Base-by-base conservation (phyloP, 257 asterid species). In the Fraxinus americana region DNA sequence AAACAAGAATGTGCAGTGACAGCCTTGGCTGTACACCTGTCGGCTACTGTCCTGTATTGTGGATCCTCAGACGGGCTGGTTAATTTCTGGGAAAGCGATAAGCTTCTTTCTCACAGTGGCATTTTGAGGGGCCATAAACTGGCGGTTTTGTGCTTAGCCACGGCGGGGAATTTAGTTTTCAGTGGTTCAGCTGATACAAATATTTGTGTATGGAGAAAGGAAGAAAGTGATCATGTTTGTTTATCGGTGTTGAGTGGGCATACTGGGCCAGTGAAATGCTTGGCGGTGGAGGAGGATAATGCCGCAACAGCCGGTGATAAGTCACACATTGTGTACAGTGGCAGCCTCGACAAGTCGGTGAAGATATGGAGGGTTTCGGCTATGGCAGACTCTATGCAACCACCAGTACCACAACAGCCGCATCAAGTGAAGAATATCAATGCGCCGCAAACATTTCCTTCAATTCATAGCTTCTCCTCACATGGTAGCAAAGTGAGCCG, bases 1-100 rank as follows among this genome's bases (percentile, higher is more conserved):
- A 95, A 92, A 76, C 98, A 95, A 78, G 99, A 95, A 76, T 92
- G 94, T 50, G 99, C 99, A 0, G 86, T 92, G 0, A 95, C 99
- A 50, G 85, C 98, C 0, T 76, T 95, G n/a, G 93, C 92, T 1
- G 87, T 92, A 0, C 85, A 90, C 48, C 74, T 91, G 0, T 52
- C 88, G 0, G 83, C 89, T 2, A 78, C 85, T 0, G 70, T 83
- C 13, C 81, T 95, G 0, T 95, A 95, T 63, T 85, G 93, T 72
- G 99, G 98, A 0, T 95, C 99, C 0, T 95, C 99, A 0, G 98
- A 95, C 76, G 99, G 99, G 36, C 88, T 95, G 1, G 97, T 95
- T 0, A 91, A 95, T 54, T 95, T 89, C 70, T 95, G 99, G 99
- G 94, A 89, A 77, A 83, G 89, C 0, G 90, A 90, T 5, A 89